Evolutionary conservation across 73 alveolate species (phyloP), one percentile per base, ranked within the genome.

Genomic region (Durusdinium trenchii): DNA sequence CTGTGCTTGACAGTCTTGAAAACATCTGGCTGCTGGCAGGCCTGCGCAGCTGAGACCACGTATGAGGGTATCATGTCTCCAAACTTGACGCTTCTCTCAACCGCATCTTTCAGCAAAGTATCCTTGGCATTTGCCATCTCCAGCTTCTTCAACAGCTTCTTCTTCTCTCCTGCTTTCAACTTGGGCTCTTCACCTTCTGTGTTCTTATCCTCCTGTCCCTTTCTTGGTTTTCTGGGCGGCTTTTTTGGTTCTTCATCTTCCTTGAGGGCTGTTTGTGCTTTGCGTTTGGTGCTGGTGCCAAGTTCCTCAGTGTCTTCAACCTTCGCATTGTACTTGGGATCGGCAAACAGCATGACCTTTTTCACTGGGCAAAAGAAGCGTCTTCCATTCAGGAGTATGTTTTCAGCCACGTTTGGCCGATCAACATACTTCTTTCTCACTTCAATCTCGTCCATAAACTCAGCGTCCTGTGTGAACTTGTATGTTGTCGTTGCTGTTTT

Each of bases 351-450:
- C 60, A 45, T 46, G 20, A 6, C 26, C 91, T 35, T 43, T 6
- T 47, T 43, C 7, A 81, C 67, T 23, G 91, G 91, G 45, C 64
- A 43, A 23, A 81, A 81, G 43, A 23, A 81, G 26, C 43, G 42
- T 45, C 64, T 81, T 2, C 67, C 91, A 18, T 81, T 81, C 91
- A 45, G 69, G 28, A 81, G 64, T 61, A 81, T 81, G 67, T 43
- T 81, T n/a, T 30, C 28, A 61, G 46, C 3, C 38, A 40, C 32
- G 67, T 42, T 64, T 32, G 45, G 91, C 40, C 64, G 40, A n/a
- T 43, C 67, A 3, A 4, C 46, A 43, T 81, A 81, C 45, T 81
- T 81, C 91, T 45, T 1, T 2, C 43, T 43, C 43, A 81, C 20
- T 61, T 81, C 91, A 42, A 3, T 64, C 91, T 43, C 47, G 10